Conservation (phyloP, 306 rosid species). For the Prunus salicina region DNA sequence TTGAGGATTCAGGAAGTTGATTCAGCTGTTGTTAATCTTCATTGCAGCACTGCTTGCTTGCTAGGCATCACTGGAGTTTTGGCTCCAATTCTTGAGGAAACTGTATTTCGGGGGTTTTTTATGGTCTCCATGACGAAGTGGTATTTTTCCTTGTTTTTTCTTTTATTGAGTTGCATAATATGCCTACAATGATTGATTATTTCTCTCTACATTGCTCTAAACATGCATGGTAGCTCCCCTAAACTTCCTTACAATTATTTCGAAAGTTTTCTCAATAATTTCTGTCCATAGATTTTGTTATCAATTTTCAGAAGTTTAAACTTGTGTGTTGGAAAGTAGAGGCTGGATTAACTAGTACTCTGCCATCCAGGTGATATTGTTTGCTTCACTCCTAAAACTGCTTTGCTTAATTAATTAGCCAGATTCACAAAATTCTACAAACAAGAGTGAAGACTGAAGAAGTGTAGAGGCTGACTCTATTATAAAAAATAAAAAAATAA, state of each 20-base stretch:
- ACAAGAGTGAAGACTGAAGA: neutral
- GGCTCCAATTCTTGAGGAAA: constrained; percentile 97
- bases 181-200: neutral
- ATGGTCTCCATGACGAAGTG: constrained; percentile 91
- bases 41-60: constrained; percentile 86
- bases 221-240: neutral
- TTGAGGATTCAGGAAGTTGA: constrained; percentile 6
- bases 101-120: constrained; percentile 83
- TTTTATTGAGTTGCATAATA: neutral
- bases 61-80: constrained; percentile 84
- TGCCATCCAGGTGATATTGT: neutral
- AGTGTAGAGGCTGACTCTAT: neutral
- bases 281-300: neutral
- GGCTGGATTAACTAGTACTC: neutral
- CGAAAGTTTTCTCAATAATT: neutral
- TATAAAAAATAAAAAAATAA: too few relatives aligned
- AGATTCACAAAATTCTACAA: neutral
- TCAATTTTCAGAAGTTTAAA: neutral
- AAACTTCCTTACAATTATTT: neutral
- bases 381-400: neutral
- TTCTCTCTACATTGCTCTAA: neutral
- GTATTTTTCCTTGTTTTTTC: constrained; percentile 30
- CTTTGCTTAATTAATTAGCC: neutral
- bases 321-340: neutral
- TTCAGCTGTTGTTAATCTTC: constrained; percentile 22